Evolutionary conservation across 1,284 basidiomycete genomes (phyloP).

Genomic region (Malassezia vespertilionis): DNA sequence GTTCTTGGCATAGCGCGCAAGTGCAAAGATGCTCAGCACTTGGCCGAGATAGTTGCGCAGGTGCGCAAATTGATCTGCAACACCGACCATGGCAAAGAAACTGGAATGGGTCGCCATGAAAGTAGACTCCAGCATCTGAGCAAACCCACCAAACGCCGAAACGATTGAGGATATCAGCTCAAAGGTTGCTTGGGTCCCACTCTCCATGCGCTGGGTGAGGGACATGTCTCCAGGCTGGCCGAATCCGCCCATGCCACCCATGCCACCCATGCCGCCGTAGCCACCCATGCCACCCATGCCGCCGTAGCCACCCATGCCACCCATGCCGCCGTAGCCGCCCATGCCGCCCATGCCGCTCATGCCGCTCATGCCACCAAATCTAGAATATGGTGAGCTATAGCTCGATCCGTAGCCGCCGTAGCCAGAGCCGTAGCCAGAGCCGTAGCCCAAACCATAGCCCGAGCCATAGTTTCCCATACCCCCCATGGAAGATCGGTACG

Average conservation of each 20-base stretch:
- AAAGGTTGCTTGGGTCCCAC: constrained; percentile 83
- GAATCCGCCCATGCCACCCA: constrained; percentile 34
- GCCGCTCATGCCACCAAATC: constrained; percentile 19
- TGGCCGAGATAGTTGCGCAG: constrained; percentile 84
- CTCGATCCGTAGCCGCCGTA: constrained; percentile 31
- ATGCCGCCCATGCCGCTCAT: constrained; percentile 35
- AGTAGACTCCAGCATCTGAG: constrained; percentile 94
- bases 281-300: constrained; percentile 27
- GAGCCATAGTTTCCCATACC: constrained; percentile 25
- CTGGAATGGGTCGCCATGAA: constrained; percentile 97
- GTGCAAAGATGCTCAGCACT: constrained; percentile 74
- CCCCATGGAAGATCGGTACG: neutral
- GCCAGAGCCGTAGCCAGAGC: constrained; percentile 34
- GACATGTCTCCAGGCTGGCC: constrained; percentile 49
- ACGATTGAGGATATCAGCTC: constrained; percentile 86
- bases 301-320: constrained; percentile 26
- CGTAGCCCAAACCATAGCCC: constrained; percentile 29
- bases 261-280: constrained; percentile 25
- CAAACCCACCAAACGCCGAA: constrained; percentile 85
- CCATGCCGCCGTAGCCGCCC: constrained; percentile 40
- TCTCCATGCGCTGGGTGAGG: constrained; percentile 74
- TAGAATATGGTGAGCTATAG: constrained; percentile 12
- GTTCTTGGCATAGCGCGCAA: constrained; percentile 66
- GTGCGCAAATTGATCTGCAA: constrained; percentile 85
- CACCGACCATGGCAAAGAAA: constrained; percentile 98